Evolutionary conservation across 805 yeast species (phyloP).

Genomic region (Wickerhamomyces silvicola): DNA sequence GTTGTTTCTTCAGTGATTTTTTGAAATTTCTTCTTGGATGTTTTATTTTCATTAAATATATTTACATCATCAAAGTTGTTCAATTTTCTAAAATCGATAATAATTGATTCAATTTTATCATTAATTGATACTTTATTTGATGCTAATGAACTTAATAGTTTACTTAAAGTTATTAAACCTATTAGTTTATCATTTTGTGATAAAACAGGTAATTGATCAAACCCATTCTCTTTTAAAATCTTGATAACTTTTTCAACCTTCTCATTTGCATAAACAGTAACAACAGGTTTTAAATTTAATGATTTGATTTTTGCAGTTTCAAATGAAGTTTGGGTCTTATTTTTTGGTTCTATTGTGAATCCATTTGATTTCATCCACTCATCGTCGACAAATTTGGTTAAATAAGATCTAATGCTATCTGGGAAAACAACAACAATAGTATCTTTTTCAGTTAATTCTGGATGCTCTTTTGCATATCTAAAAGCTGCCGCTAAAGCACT

Average conservation of each 20-base stretch:
- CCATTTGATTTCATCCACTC: slow-evolving; percentile 84
- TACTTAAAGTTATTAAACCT: slow-evolving; percentile 73
- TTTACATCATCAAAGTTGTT: slow-evolving; percentile 53
- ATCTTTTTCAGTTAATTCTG: slow-evolving; percentile 62
- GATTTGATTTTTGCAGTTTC: slow-evolving; percentile 57
- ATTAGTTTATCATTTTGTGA: slow-evolving; percentile 42
- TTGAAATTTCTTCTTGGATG: slow-evolving; percentile 60
- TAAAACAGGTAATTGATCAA: slow-evolving; percentile 81
- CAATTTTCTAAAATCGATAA: slow-evolving; percentile 70
- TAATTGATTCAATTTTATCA: slow-evolving; percentile 50
- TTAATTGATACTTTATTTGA: slow-evolving; percentile 50
- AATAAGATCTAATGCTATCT: slow-evolving; percentile 79
- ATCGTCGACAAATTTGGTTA: slow-evolving; percentile 83
- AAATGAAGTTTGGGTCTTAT: slow-evolving; percentile 37
- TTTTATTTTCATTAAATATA: slow-evolving; percentile 54
- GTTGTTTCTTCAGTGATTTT: slow-evolving; percentile 61
- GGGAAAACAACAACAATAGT: slow-evolving; percentile 78
- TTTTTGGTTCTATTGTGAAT: slow-evolving; percentile 48
- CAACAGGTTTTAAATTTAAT: slow-evolving; percentile 73
- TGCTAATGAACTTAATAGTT: slow-evolving; percentile 60
- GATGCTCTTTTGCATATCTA: slow-evolving; percentile 54
- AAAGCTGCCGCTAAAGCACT: slow-evolving; percentile 77
- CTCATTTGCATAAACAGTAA: slow-evolving; percentile 57
- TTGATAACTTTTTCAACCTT: slow-evolving; percentile 60
- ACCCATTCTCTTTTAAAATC: slow-evolving; percentile 66